Evolutionary conservation across 2,329 filamentous ascomycete genomes (phyloP).

Genomic region (Hypomyces perniciosus): DNA sequence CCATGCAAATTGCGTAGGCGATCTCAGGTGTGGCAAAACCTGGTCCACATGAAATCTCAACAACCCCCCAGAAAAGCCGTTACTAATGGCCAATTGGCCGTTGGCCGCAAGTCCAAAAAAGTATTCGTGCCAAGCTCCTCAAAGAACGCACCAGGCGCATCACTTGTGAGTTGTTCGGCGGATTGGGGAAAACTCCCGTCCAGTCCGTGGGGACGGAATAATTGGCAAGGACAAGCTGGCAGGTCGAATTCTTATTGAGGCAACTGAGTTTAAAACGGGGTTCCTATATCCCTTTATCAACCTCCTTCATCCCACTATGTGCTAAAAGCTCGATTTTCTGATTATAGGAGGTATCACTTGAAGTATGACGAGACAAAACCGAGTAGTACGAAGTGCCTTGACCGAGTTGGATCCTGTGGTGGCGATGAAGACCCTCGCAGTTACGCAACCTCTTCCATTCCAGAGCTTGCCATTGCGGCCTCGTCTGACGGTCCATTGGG

Average conservation of each 20-base stretch:
- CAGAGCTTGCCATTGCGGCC: neutral
- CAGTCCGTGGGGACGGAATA: neutral
- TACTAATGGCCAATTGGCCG: conserved; percentile 14
- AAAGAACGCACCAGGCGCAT: conserved; percentile 28
- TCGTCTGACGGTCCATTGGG: neutral
- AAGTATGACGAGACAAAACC: conserved; percentile 33
- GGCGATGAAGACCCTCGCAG: conserved; percentile 21
- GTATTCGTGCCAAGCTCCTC: conserved; percentile 23
- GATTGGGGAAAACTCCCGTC: neutral
- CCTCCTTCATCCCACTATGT: neutral
- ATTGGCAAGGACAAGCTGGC: conserved; percentile 8
- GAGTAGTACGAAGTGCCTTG: conserved; percentile 28
- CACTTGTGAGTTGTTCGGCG: conserved; percentile 24
- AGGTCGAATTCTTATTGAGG: conserved; percentile 12
- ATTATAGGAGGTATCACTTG: conserved; percentile 26
- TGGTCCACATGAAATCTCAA: neutral
- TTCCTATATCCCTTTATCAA: neutral
- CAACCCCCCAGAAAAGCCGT: neutral
- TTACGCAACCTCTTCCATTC: neutral
- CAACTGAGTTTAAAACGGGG: conserved; percentile 21
- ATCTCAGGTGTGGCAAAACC: neutral
- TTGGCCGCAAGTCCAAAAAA: conserved; percentile 7
- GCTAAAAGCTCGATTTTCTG: neutral
- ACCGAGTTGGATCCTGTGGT: conserved; percentile 30
- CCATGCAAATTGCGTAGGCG: neutral